Evolutionary conservation across 2,329 filamentous ascomycete species (phyloP).

Genomic region (Pezicula neosporulosa): DNA sequence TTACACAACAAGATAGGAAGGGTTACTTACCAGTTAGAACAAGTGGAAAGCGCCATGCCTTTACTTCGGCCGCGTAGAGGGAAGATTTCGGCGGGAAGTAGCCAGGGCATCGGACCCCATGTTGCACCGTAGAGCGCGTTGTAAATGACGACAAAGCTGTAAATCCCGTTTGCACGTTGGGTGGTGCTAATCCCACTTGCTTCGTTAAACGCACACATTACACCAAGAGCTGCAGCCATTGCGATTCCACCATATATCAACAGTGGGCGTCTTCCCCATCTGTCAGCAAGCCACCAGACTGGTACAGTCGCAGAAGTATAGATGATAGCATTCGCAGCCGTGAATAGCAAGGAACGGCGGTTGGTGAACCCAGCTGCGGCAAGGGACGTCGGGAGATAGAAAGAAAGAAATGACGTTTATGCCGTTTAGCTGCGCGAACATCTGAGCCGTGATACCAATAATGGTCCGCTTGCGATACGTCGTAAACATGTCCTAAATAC

Average conservation of each 20-base stretch:
- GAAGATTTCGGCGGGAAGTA: slow-evolving; percentile 32
- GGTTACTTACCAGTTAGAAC: slow-evolving; percentile 28
- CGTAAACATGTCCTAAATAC: slow-evolving; percentile 36
- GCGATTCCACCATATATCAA: slow-evolving; percentile 25
- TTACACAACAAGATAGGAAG: too few relatives aligned
- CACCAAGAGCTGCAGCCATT: slow-evolving; percentile 31
- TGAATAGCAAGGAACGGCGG: slow-evolving; percentile 33
- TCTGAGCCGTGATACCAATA: slow-evolving; percentile 36
- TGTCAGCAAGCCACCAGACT: slow-evolving; percentile 36
- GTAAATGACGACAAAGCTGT: slow-evolving; percentile 36
- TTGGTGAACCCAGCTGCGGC: slow-evolving; percentile 33
- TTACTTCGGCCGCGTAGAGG: slow-evolving; percentile 35
- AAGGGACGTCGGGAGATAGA: slow-evolving; percentile 35
- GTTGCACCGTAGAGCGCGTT: slow-evolving; percentile 35
- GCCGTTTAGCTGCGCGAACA: slow-evolving; percentile 37
- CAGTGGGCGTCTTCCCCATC: slow-evolving; percentile 36
- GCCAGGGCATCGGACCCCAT: slow-evolving; percentile 37
- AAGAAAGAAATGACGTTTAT: slow-evolving; percentile 40
- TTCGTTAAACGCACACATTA: slow-evolving; percentile 36
- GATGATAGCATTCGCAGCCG: slow-evolving; percentile 35
- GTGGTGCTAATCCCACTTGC: slow-evolving; percentile 21
- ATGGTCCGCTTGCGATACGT: slow-evolving; percentile 38
- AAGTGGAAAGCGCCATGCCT: slow-evolving; percentile 36
- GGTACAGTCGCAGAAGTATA: slow-evolving; percentile 36
- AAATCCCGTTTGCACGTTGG: slow-evolving; percentile 32